Evolutionary conservation across 768 basidiomycete genomes (phyloP), one percentile per base, ranked within the genome.

Genomic region (Rhodosporidiobolus odoratus): DNA sequence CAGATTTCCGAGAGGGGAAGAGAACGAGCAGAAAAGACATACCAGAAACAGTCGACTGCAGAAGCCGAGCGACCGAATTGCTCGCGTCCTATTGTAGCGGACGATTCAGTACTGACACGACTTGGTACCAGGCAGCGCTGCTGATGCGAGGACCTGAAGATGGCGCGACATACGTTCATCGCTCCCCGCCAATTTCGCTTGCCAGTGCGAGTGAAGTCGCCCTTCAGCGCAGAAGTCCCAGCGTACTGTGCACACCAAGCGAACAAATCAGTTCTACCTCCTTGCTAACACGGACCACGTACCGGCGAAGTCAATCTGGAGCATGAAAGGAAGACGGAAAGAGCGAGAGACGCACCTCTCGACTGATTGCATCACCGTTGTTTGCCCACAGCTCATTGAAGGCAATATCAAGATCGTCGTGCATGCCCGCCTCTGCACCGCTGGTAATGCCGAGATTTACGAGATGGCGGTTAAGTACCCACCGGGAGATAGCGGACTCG

Each of bases 301-400:
- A n/a, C n/a, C n/a, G n/a, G n/a, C n/a, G n/a, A n/a, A n/a, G n/a
- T n/a, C n/a, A n/a, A n/a, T n/a, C 58, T 66, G 37, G 65, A 52
- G 48, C 25, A 54, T 62, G 69, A n/a, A 59, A 35, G 54, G 3
- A 83, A 88, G 78, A 77, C 90, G 89, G 91, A 92, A 64, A n/a
- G n/a, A n/a, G n/a, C n/a, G n/a, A n/a, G n/a, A n/a, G n/a, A 89
- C 88, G 64, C 60, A 62, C 45, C 43, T 62, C 89, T 35, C 70
- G 84, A 78, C 90, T 93, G 68, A 96, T 90, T 9, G 91, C 89
- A 78, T 99, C 96, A 0, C 96, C 96, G 75, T 98, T 98, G 77
- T 98, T 96, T 3, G 96, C 96, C 96, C 96, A 99, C 25, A 92
- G 90, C 90, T 90, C 86, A 72, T 91, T 94, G 78, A 94, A 91